Conservation (phyloP, 805 yeast species). For the Candida maris region DNA sequence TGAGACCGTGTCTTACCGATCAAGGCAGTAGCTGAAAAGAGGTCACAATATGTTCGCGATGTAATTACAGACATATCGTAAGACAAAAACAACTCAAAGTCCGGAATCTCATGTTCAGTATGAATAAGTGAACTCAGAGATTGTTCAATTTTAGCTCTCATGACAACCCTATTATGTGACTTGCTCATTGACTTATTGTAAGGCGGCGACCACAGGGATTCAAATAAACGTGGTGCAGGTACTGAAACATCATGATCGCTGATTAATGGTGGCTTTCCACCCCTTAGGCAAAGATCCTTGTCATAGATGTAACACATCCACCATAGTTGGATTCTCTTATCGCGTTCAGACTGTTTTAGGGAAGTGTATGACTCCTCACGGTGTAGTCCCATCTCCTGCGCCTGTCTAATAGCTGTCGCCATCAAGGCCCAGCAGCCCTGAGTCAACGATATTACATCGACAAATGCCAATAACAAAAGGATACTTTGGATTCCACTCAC, state of each 20-base stretch:
- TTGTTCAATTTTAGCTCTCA: slow-evolving; percentile 4
- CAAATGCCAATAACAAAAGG: slow-evolving; percentile 41
- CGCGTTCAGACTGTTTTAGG: slow-evolving; percentile 34
- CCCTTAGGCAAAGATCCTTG: slow-evolving; percentile 39
- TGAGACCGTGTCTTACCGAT: slow-evolving; percentile 16
- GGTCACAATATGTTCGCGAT: slow-evolving; percentile 24
- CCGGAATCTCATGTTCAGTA: background rate
- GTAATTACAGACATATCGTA: slow-evolving; percentile 24
- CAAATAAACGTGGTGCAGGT: slow-evolving; percentile 25
- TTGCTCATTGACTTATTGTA: slow-evolving; percentile 9
- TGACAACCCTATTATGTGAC: slow-evolving; percentile 11
- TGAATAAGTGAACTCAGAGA: slow-evolving; percentile 8
- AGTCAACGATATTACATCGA: slow-evolving; percentile 31
- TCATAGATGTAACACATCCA: slow-evolving; percentile 47
- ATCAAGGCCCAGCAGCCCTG: slow-evolving; percentile 41
- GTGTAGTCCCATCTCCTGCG: slow-evolving; percentile 57
- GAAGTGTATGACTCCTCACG: slow-evolving; percentile 41
- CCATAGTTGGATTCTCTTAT: slow-evolving; percentile 43
- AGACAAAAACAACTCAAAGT: slow-evolving; percentile 14
- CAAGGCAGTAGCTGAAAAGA: slow-evolving; percentile 29
- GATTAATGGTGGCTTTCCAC: slow-evolving; percentile 49
- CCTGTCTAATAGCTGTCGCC: slow-evolving; percentile 48
- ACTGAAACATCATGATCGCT: slow-evolving; percentile 38
- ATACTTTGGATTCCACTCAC: slow-evolving; percentile 49
- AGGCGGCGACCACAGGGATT: slow-evolving; percentile 20